Base-by-base conservation (phyloP, 257 asterid species). In the Jaltomata sinuosa region DNA sequence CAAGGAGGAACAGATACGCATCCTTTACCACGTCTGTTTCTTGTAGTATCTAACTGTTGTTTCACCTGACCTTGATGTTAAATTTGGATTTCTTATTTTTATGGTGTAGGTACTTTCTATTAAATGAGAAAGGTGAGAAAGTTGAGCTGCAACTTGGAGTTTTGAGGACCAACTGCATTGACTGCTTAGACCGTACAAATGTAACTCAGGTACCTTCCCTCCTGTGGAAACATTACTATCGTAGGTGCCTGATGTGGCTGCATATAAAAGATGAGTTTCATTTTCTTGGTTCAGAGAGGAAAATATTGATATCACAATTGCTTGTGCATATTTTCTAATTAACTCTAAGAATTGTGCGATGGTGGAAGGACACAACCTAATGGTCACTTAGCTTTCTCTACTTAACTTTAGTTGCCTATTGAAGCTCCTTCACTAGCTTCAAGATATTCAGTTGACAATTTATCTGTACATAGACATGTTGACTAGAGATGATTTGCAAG, bases 141-240 rank as follows among this genome's bases (percentile, higher is more conserved):
- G 93, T 92, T 81, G 91, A 92, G 88, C 86, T 84, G 81, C 99
- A 97, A 88, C 84, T 84, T 67, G 99, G 99, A 89, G 92, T 95
- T 85, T 95, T 95, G 59, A 92, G 98, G 90, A 91, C 97, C 85
- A 97, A 97, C 84, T 97, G 98, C 89, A 88, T 97, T 59, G 99
- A 95, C 85, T 95, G 98, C 89, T 92, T 97, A 88, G 99, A 97
- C 92, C 97, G 98, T 38, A 97, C 99, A 76, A 97, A 97, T 93
- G 99, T 97, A 82, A 97, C 98, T 79, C 98, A 97, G 97, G 99
- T 95, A 67, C 27, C 77, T 67, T 67, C 49, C 47, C 25, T 34
- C 77, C 77, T 18, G 15, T 18, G 27, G 45, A 67, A 67, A 67
- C 77, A 67, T 67, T 67, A 67, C 27, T 8, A 32, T 62, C 22